Base-by-base conservation (phyloP, 306 rosid genomes). In the Fragaria nilgerrensis region DNA sequence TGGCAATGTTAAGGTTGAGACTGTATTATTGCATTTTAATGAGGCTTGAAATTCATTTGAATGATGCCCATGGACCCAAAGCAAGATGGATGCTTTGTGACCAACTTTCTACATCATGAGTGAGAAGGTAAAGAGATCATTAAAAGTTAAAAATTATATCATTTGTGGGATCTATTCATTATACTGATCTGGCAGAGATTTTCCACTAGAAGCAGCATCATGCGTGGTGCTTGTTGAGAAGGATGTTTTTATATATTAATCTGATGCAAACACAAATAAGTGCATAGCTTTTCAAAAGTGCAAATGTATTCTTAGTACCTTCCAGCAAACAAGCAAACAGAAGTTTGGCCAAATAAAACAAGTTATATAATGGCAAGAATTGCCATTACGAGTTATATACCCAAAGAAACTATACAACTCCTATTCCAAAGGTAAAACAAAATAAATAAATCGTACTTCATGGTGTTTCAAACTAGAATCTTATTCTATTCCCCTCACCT, bases 1-100 rank as follows among this genome's bases (percentile, higher is more conserved):
- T 77, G 74, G 75, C 77, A 81, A 71, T 32, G 53, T 68, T 37
- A 70, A 70, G 68, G 72, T 74, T 49, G 78, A 75, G 73, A 70
- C 76, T 76, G 76, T 84, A 48, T 50, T 80, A 14, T 50, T 4
- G 34, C 36, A 5, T 63, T 27, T 41, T 58, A 45, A 66, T 45
- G 36, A 70, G 48, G 78, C 34, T 71, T 32, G 69, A 58, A 53
- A 70, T 62, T 72, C 34, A 45, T 7, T 41, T 37, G 22, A 65
- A 50, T 73, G 77, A 50, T 53, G 66, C 29, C 29, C 63, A 36
- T 44, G 34, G 25, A 50, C 34, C 64, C 5, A 52, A 73, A 53
- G 50, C 36, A 22, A 55, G 39, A 12, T 36, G 37, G 11, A 52
- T 71, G 63, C 17, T 71, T 32, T 49, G 44, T 71, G 12, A 22